Conservation (phyloP, 106 monocot genomes). For the Apostasia shenzhenica region DNA sequence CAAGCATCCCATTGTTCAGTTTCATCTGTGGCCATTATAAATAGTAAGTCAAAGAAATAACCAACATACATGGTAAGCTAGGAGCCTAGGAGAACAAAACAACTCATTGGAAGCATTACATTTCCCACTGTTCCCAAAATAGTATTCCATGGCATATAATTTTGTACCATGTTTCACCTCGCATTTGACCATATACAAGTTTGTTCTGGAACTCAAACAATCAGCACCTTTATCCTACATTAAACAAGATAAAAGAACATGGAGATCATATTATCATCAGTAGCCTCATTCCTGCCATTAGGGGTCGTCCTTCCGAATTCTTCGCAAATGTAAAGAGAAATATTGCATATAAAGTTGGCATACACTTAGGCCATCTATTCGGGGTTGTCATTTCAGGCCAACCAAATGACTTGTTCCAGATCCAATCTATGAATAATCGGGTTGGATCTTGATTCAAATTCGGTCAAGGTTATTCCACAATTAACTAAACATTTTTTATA, state of each 20-base stretch:
- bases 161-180: conserved; percentile 73
- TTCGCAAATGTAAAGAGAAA: neutral
- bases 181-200: conserved; percentile 62
- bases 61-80: neutral
- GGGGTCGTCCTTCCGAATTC: neutral
- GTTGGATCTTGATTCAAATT: no score
- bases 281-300: neutral
- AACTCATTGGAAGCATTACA: neutral
- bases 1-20: conserved; percentile 53
- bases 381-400: neutral
- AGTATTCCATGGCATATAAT: conserved; percentile 76
- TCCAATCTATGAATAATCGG: no score
- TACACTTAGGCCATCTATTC: no score
- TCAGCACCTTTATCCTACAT: conserved; percentile 88
- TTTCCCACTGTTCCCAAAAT: conserved; percentile 60
- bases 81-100: conserved; percentile 5
- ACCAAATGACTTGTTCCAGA: no score
- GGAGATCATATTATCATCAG: neutral
- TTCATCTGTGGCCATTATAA: conserved; percentile 34
- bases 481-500: no score
- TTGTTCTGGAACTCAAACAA: conserved; percentile 29
- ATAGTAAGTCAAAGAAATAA: neutral
- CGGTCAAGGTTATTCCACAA: no score
- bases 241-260: conserved; percentile 8
- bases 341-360: neutral